Evolutionary conservation across 768 basidiomycete species (phyloP).

Genomic region (Kwoniella europaea): DNA sequence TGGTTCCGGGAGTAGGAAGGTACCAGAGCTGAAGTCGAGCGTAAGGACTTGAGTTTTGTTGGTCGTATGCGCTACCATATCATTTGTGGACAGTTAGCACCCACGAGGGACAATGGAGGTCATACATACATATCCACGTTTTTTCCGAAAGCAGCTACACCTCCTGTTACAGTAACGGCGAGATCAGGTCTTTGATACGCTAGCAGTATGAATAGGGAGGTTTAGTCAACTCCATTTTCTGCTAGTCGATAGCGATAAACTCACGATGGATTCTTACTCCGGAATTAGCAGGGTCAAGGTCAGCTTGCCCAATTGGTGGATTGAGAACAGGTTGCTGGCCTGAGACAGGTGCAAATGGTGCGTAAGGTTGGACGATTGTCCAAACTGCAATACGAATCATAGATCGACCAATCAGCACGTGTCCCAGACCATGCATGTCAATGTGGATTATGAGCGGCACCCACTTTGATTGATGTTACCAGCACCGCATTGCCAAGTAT

Average conservation of each 20-base stretch:
- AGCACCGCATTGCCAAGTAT: conserved; percentile 55
- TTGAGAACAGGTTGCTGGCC: conserved; percentile 6
- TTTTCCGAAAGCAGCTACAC: conserved; percentile 18
- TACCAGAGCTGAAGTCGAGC: conserved; percentile 10
- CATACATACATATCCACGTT: conserved; percentile 20
- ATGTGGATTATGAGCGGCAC: conserved; percentile 6
- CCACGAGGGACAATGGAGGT: background rate
- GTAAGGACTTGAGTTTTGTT: background rate
- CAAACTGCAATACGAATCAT: background rate
- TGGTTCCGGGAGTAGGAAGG: background rate
- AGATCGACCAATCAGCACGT: background rate
- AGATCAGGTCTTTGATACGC: conserved; percentile 19
- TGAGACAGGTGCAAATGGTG: background rate
- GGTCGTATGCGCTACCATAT: background rate
- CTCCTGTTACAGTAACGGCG: conserved; percentile 18
- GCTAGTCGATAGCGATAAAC: background rate
- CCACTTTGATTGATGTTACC: conserved; percentile 54
- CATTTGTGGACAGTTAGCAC: background rate
- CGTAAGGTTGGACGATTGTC: conserved; percentile 5
- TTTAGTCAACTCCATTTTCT: background rate
- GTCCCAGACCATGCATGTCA: no score
- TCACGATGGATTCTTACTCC: conserved; percentile 13
- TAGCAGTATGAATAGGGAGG: background rate
- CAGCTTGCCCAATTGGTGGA: conserved; percentile 4
- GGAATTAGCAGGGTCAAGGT: background rate